Base-by-base conservation (phyloP, 1,139 yeast species). In the Taphrina confusa region DNA sequence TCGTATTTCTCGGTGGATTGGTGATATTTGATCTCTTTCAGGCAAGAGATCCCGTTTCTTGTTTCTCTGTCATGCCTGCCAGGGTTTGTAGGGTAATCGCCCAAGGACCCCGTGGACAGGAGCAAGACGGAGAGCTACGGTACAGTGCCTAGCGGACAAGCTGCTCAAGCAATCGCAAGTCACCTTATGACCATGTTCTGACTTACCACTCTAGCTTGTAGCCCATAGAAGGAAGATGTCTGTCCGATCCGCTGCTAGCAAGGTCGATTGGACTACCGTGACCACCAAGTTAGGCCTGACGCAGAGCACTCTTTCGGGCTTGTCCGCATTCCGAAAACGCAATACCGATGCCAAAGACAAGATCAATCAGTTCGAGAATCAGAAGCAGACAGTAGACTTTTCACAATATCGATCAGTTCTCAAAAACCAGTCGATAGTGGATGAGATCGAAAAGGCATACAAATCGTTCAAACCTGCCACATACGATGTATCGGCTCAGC, bases 311-410 rank as follows among this genome's bases (percentile, higher is more conserved):
- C 95, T 96, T 65, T 74, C 88, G 62, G 83, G 95, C 49, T 80
- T 92, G 73, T 82, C 92, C 62, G 82, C 95, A 45, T 92, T 92
- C 86, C 92, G 91, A 80, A 92, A 94, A 87, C 87, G 99, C 82
- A 86, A 89, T 76, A 97, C 92, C 71, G 98, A 92, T 74, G 97
- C 98, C 69, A 86, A 90, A 79, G 86, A 89, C 78, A 82, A 82
- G 72, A 78, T 87, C 70, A 76, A 80, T 68, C 84, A 83, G 65
- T 80, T 91, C 70, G 79, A 83, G 72, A 78, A 80, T 69, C 92
- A 87, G 76, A 76, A 89, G 65, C 80, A 88, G 64, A 79, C 78
- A 46, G 89, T 92, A 65, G 96, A 92, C 76, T 92, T 91, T 68
- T 75, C 79, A 61, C 80, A 83, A 76, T 92, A 91, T 84, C 86